These are phyloP conservation scores for Paraphysoderma sedebokerense DNA, from an alignment of 371 early-diverging fungal genomes.

Conservation along the genomic window DNA sequence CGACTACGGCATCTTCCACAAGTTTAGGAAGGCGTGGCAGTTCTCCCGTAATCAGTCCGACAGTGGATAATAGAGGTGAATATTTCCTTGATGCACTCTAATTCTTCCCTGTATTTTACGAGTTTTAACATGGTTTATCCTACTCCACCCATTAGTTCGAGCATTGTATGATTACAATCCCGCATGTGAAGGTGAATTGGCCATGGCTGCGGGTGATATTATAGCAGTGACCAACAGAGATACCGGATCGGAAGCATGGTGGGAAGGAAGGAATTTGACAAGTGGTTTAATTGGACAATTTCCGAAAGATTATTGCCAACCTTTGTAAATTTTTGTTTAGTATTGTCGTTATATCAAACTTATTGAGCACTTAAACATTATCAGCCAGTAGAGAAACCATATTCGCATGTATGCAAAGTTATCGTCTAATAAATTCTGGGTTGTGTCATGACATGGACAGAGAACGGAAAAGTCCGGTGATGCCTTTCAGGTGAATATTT, in stretches of 20 bases:
- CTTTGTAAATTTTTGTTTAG: no score
- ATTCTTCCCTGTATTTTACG: no score
- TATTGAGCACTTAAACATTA: no score
- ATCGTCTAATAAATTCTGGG: no score
- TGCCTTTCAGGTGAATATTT: neutral
- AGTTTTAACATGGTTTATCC: neutral
- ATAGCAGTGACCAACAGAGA: neutral
- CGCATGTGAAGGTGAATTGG: neutral
- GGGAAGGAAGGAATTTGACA: neutral
- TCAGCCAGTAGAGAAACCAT: no score
- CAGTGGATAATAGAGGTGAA: neutral
- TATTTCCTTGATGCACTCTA: no score
- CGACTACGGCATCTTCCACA: neutral
- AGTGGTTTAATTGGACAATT: neutral
- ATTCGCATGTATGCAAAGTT: no score
- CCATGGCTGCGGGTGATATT: neutral
- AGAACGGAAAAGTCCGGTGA: no score
- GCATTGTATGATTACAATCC: slow-evolving; percentile 1
- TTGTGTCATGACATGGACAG: no score
- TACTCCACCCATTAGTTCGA: neutral
- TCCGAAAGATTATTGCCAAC: neutral
- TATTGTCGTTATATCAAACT: no score
- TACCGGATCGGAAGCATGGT: slow-evolving; percentile 3
- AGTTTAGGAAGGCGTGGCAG: neutral
- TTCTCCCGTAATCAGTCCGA: neutral